Base-by-base conservation (phyloP, 768 basidiomycete species). In the Mycena polygramma region DNA sequence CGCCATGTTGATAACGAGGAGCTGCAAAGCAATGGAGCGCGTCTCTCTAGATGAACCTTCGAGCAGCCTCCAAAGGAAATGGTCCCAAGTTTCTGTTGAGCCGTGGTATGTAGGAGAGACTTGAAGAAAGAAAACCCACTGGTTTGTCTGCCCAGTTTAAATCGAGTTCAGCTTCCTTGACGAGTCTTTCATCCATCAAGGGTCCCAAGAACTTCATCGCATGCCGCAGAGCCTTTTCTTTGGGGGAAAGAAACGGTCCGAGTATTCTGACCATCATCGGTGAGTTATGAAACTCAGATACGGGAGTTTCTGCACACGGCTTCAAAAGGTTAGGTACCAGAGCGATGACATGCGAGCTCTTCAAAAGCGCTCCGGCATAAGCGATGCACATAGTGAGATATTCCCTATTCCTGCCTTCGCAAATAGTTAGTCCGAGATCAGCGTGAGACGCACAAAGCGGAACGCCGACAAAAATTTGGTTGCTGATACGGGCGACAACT, bases 71-170 rank as follows among this genome's bases (percentile, higher is more conserved):
- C 55, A 57, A 30, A 66, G 17, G 24, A 66, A n/a, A 58, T 66
- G 48, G 19, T 66, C 51, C 65, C 58, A 24, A 20, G 17, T 36
- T 8, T 10, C 13, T 4, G 17, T 41, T 43, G 17, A 26, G 36
- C 17, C 3, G 11, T 19, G 39, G n/a, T n/a, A 35, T 14, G 17
- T n/a, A 24, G 0, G 19, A 35, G 9, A 17, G 2, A 30, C 8
- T 48, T 20, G 35, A 52, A 30, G 2, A 39, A 7, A 39, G 2
- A 5, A 41, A 22, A 58, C 81, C 0, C 45, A 84, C 83, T 11
- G 83, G 80, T 57, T 75, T 80, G 11, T 79, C 78, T 0, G 68
- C 36, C 77, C 79, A 81, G 9, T 79, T 66, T 2, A 71, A 35
- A 2, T 79, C 79, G 7, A 76, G 70, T 45, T 80, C 68, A 1